Conservation (phyloP, 2,329 filamentous ascomycete genomes). For the Paraconiothyrium brasiliense region DNA sequence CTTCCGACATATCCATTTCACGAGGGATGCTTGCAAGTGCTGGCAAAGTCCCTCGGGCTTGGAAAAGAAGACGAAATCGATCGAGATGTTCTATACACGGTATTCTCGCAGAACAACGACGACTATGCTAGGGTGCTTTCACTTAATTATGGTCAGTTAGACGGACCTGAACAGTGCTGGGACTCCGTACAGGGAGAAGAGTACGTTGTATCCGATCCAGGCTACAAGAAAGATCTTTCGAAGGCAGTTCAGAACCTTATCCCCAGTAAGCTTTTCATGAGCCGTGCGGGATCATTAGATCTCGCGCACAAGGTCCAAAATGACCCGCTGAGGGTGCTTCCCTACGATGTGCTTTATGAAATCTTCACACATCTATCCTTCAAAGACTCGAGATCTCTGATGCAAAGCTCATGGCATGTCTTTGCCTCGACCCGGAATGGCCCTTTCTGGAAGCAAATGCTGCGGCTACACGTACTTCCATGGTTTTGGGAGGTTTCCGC, state of each 20-base stretch:
- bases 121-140: constrained; percentile 6
- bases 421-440: neutral
- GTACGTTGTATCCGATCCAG: constrained; percentile 9
- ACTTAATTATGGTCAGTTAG: constrained; percentile 26
- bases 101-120: constrained; percentile 7
- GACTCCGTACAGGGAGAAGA: constrained; percentile 28
- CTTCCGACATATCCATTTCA: constrained; percentile 29
- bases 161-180: constrained; percentile 23
- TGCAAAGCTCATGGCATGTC: constrained; percentile 10
- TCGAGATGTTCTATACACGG: constrained; percentile 25
- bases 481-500: constrained; percentile 14
- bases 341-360: constrained; percentile 12
- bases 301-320: neutral
- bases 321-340: constrained; percentile 12
- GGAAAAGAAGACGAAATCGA: constrained; percentile 16
- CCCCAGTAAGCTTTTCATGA: neutral
- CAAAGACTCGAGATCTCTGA: constrained; percentile 1
- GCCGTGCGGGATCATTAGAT: neutral
- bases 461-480: constrained; percentile 8
- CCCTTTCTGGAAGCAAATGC: constrained; percentile 16
- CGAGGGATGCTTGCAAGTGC: constrained; percentile 28
- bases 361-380: constrained; percentile 7
- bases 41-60: constrained; percentile 23
- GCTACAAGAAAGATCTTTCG: neutral
- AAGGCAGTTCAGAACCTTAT: neutral